Evolutionary conservation across 495 filamentous ascomycete genomes (phyloP), one percentile per base, ranked within the genome.

Genomic region (Staphylotrichum tortipilum): DNA sequence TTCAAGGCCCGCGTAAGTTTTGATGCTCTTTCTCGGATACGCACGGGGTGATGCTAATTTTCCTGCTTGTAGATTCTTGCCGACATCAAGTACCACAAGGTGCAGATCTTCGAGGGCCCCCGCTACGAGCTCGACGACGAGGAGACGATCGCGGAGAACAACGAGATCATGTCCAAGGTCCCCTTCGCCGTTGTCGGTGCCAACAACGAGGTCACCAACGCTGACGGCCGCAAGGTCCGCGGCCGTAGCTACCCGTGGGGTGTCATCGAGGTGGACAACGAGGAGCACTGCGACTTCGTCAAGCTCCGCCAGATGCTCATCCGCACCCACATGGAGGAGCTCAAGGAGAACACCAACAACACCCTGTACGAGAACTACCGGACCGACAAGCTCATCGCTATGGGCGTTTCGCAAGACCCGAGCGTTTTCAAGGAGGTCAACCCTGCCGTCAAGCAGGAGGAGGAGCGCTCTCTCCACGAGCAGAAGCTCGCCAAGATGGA

Each of bases 401-500:
- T 98, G 90, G 92, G 92, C 72, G 94, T 98, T 57, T 86, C 89
- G 50, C 92, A 98, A 71, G 92, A 98, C 70, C 90, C 89, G 44
- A 94, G 84, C 67, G 92, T 98, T 59, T 98, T 98, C 87, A 98
- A 97, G 79, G 92, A 98, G 80, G 91, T 98, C 78, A 98, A 97
- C 78, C 92, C 92, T 26, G 92, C 94, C 41, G 94, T 97, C 69
- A 98, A 98, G 85, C 94, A 97, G 71, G 92, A 98, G 68, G 92
- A 98, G 76, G 92, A 98, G 78, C 89, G 92, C 61, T 79, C 82
- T 46, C 78, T 98, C 45, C 92, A 98, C 79, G 92, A 98, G 72
- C 94, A 97, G 79, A 98, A 98, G 77, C 85, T 98, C 55, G 85
- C 88, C 59, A 98, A 98, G 88, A 98, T 98, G 92, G 92, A 98